Base-by-base conservation (phyloP, 345 rosid genomes). In the Microthlaspi erraticum region DNA sequence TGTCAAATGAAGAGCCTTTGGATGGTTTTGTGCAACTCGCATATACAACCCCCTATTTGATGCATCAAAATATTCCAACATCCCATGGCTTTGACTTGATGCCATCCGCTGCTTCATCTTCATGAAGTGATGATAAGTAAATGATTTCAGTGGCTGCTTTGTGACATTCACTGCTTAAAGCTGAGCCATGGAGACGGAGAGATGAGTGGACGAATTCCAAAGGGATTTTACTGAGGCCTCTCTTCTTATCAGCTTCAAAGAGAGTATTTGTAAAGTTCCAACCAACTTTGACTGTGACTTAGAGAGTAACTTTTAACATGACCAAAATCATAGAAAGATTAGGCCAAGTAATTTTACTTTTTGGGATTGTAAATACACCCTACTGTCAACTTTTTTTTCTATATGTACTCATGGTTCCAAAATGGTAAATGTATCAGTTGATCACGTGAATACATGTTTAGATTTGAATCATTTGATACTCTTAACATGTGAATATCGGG, bases 11-110 rank as follows among this genome's bases (percentile, higher is more conserved):
- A 68, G 70, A 62, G 38, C 29, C 10, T 53, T 9, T 26, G 12
- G 69, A 54, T n/a, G 49, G 70, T 46, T 60, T 53, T 53, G 67
- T 17, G 64, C 56, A 68, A 45, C 59, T 66, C 12, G 33, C 48
- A 39, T 55, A 19, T 43, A 41, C 4, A 36, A 26, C 0, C 29
- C 29, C 50, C 11, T 49, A 38, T 8, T 5, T 37, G 51, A 60
- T 17, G 67, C 33, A 45, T n/a, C 33, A 46, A 36, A 57, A 58
- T 58, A 60, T 14, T 73, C 8, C 8, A 26, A 32, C 38, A 18
- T 13, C 46, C 41, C 41, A 45, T 23, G 52, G 71, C 31, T 73
- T 19, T 19, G 45, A 46, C 39, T 49, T 38, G 13, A 31, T 29
- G 65, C n/a, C 6, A 46, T 45, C 26, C 57, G 14, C 52, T 63